phyloP scores from a whole-genome alignment of 768 basidiomycete genomes.

The Trametes meyenii region DNA sequence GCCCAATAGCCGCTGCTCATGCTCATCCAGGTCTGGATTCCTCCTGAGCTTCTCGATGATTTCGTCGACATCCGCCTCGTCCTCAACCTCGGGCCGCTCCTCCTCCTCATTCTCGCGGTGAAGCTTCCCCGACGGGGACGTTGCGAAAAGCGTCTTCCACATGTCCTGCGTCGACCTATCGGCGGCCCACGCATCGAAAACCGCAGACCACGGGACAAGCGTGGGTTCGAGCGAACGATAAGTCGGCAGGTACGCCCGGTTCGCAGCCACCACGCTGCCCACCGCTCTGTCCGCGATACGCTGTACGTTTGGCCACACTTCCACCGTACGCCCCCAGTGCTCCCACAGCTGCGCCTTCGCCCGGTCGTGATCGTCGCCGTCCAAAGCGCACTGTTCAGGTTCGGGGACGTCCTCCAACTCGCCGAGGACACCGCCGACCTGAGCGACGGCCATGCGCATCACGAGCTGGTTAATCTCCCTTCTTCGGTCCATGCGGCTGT shows the following conservation, averaged over 20 bases:
- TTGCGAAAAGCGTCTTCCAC: constrained; percentile 65
- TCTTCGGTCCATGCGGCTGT: constrained; percentile 60
- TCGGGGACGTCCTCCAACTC: constrained; percentile 30
- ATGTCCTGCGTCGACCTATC: constrained; percentile 52
- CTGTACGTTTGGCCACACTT: constrained; percentile 69
- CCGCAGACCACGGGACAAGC: constrained; percentile 64
- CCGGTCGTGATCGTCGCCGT: constrained; percentile 26
- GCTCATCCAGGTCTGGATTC: constrained; percentile 73
- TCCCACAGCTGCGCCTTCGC: constrained; percentile 47
- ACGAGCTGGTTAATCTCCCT: constrained; percentile 79
- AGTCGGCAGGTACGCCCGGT: constrained; percentile 29
- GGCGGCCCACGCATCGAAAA: constrained; percentile 67
- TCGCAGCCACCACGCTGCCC: constrained; percentile 56
- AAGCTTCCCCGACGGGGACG: constrained; percentile 44
- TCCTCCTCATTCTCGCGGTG: constrained; percentile 24
- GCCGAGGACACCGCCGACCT: constrained; percentile 69
- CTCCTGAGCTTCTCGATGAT: constrained; percentile 77
- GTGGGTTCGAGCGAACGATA: constrained; percentile 57
- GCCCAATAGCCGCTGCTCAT: constrained; percentile 78
- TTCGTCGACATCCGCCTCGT: constrained; percentile 52
- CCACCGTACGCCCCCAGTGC: constrained; percentile 72
- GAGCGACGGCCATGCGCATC: constrained; percentile 82
- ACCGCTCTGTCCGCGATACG: constrained; percentile 78
- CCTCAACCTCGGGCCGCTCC: constrained; percentile 43
- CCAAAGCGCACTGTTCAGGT: constrained; percentile 24